Evolutionary conservation across 345 rosid genomes (phyloP), one percentile per base, ranked within the genome.

Genomic region (Aquilaria malaccensis): DNA sequence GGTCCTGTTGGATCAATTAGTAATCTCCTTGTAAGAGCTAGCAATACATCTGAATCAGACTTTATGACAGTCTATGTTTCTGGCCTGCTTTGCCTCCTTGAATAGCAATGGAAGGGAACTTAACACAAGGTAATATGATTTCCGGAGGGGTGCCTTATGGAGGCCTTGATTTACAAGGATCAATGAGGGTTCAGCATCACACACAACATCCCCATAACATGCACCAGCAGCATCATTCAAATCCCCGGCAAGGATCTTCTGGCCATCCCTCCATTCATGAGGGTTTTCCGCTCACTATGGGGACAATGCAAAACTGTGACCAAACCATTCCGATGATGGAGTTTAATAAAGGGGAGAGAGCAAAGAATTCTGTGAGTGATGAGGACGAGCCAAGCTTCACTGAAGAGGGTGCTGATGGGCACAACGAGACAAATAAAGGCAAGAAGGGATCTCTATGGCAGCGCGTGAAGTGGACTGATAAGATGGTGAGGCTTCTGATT

Each of bases 401-500:
- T 0, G 98, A 88, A 70, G 97, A 89, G 43, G 86, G 95, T 58
- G 78, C 59, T 54, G 93, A 80, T 59, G 78, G 76, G 45, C 85
- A 69, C 33, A 77, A 76, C 62, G 91, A 88, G 31, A 67, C 62
- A 30, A 67, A 59, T 58, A 83, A 72, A 66, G 82, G 87, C 52
- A 73, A 73, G 70, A 89, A 87, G 64, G 94, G 81, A 30, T 82
- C 85, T 14, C 89, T 85, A 10, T 93, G 98, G 98, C 96, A 87
- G 54, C 76, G 98, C 51, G 96, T 93, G 55, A 93, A 93, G 70
- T 93, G 98, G 97, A 79, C 90, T 56, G 98, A 87, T 77, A 85
- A 81, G 76, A 93, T 89, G 98, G 96, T 93, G 61, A 87, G 77
- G 79, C 83, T 89, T 51, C 74, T 93, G 77, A 93, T 89, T 22